Percentiles rank a stretch among this genome's conserved stretches.
phyloP scores from a whole-genome alignment of 2,329 filamentous ascomycete genomes.

The Talaromyces sp. region DNA sequence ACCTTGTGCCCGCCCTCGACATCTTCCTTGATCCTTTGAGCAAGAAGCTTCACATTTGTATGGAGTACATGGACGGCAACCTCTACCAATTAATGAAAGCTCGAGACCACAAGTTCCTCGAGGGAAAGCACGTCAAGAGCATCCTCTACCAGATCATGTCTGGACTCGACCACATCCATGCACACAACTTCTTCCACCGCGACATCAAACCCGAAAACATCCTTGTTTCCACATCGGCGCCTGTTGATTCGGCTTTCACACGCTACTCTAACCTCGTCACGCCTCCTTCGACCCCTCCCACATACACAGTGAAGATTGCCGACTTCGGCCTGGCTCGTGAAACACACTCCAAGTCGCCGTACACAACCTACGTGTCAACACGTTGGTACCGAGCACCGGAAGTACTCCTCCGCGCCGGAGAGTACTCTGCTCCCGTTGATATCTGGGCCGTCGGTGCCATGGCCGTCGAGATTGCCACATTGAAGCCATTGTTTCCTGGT shows the following conservation, averaged over 20 bases:
- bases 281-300: constrained; percentile 86
- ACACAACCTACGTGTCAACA: constrained; percentile 97
- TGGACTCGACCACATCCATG: constrained; percentile 93
- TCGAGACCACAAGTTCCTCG: constrained; percentile 87
- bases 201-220: constrained; percentile 99
- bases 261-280: constrained; percentile 91
- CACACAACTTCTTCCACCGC: constrained; percentile 95
- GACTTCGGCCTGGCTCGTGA: constrained; percentile 97
- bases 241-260: constrained; percentile 84
- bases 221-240: constrained; percentile 82
- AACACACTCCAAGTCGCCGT: constrained; percentile 91
- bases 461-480: constrained; percentile 93
- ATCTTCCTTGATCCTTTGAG: constrained; percentile 96
- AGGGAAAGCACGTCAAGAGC: constrained; percentile 90
- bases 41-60: constrained; percentile 94
- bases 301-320: constrained; percentile 96
- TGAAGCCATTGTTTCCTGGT: constrained; percentile 95
- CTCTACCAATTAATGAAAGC: constrained; percentile 99
- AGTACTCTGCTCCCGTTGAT: constrained; percentile 96
- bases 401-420: constrained; percentile 84
- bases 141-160: constrained; percentile 96
- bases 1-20: constrained; percentile 94
- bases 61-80: constrained; percentile 99
- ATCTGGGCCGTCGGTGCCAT: constrained; percentile 99
- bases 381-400: constrained; percentile 94